Base-by-base conservation (phyloP, 1,284 basidiomycete genomes). In the Clitocybe nebularis region DNA sequence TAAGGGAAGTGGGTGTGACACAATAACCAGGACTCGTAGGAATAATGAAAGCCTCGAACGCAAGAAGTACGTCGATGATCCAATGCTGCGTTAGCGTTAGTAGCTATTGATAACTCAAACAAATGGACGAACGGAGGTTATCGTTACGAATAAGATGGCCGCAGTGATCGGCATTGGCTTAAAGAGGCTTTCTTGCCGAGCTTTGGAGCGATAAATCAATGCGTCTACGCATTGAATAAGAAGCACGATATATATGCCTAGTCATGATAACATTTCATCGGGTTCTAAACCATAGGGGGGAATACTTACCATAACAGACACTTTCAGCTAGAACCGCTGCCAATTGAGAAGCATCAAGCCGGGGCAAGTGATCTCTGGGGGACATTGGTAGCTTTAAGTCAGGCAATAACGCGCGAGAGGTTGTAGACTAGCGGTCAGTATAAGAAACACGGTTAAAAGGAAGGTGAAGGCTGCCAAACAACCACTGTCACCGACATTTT, bases 31-130 rank as follows among this genome's bases (percentile, higher is more conserved):
- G 23, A 17, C 43, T 37, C 3, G 32, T 19, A 8, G 51, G 52
- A 5, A 13, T 41, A 22, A 53, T 50, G 23, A 55, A 55, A 4
- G 51, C 53, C 19, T 49, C 32, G 21, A 53, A 55, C 3, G 50
- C 44, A 19, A 47, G 41, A 13, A 40, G 16, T 11, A 53, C n/a
- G 33, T 55, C 48, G 14, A 52, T 21, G 20, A 55, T 36, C 53
- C 53, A 55, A 34, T 47, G 51, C 53, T 55, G 37, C 2, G n/a
- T n/a, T n/a, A n/a, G n/a, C n/a, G 6, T 36, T 37, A 17, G 9
- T 17, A 28, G 11, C n/a, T n/a, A n/a, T n/a, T n/a, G n/a, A n/a
- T n/a, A n/a, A n/a, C n/a, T n/a, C n/a, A n/a, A n/a, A 25, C 17
- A n/a, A 41, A 9, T 5, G 29, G 21, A 45, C 44, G 21, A 14